A percentile compares a stretch with the other conserved stretches of the same genome.
Conservation (phyloP, 2,329 filamentous ascomycete genomes). For the Bipolaris sorokiniana region DNA sequence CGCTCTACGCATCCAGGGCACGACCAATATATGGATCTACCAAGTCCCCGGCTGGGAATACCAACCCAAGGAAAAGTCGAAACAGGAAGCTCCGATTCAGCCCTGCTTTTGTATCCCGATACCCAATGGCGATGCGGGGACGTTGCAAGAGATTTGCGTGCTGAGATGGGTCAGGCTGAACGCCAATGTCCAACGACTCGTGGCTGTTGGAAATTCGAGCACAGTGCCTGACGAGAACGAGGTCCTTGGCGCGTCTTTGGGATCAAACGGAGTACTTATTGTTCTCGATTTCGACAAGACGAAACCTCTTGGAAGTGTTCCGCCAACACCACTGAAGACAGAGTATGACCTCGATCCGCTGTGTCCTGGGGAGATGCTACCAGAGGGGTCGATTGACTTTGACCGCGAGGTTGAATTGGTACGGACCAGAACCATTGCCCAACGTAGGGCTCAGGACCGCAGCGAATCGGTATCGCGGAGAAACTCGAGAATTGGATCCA, state of each 20-base stretch:
- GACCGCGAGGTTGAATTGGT: slow-evolving; percentile 51
- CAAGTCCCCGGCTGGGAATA: slow-evolving; percentile 47
- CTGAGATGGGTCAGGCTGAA: slow-evolving; percentile 46
- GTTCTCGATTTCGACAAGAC: slow-evolving; percentile 49
- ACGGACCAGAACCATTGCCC: slow-evolving; percentile 47
- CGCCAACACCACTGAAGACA: slow-evolving; percentile 36
- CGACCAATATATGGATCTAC: slow-evolving; percentile 50
- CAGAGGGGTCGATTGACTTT: slow-evolving; percentile 50
- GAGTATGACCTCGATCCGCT: slow-evolving; percentile 48
- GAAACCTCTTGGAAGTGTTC: slow-evolving; percentile 27
- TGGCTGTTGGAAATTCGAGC: slow-evolving; percentile 48
- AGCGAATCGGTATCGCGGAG: slow-evolving; percentile 26
- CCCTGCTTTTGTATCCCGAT: slow-evolving; percentile 49
- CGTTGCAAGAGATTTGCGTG: slow-evolving; percentile 46
- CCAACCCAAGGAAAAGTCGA: slow-evolving; percentile 33
- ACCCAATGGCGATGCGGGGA: slow-evolving; percentile 37
- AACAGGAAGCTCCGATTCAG: slow-evolving; percentile 42
- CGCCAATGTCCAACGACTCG: slow-evolving; percentile 42
- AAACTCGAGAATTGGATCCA: slow-evolving; percentile 34
- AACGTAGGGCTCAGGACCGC: slow-evolving; percentile 43
- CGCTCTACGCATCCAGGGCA: slow-evolving; percentile 47
- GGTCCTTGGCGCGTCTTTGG: slow-evolving; percentile 34
- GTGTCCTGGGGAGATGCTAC: slow-evolving; percentile 46
- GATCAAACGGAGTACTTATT: slow-evolving; percentile 48
- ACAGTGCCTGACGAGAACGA: slow-evolving; percentile 30